A percentile compares a stretch with the other conserved stretches of the same genome.
Conservation (phyloP, 768 basidiomycete species). For the Lactarius indigo region DNA sequence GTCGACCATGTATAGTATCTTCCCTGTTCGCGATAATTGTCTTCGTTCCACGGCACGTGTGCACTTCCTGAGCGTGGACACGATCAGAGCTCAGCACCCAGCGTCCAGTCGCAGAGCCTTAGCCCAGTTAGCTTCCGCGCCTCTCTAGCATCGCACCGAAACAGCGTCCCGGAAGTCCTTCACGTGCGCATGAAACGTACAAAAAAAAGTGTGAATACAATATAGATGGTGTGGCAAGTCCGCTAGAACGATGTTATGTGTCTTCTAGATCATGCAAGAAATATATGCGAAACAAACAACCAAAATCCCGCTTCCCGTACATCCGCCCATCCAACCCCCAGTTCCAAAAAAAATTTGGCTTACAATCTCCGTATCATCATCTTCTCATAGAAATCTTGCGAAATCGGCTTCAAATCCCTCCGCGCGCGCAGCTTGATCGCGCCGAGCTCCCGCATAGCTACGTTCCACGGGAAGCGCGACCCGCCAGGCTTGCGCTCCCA, state of each 20-base stretch:
- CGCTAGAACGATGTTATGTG: background rate
- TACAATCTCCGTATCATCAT: constrained; percentile 28
- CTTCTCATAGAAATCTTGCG: constrained; percentile 43
- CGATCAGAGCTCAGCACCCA: background rate
- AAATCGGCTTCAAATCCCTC: constrained; percentile 41
- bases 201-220: background rate
- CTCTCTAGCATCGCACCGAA: background rate
- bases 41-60: background rate
- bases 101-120: too few species aligned
- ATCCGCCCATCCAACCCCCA: background rate
- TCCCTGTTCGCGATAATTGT: constrained; percentile 6
- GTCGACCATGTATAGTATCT: constrained; percentile 13
- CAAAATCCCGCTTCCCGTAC: background rate
- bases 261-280: background rate
- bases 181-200: background rate
- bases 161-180: background rate
- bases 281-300: background rate
- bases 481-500: constrained; percentile 15
- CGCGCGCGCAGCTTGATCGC: constrained; percentile 48
- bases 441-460: constrained; percentile 52
- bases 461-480: constrained; percentile 50
- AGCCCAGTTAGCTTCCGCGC: too few species aligned
- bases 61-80: too few species aligned
- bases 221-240: background rate
- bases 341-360: background rate